Base-by-base conservation (phyloP, 1,139 yeast genomes). In the Spencermartinsiella ligniputridi region DNA sequence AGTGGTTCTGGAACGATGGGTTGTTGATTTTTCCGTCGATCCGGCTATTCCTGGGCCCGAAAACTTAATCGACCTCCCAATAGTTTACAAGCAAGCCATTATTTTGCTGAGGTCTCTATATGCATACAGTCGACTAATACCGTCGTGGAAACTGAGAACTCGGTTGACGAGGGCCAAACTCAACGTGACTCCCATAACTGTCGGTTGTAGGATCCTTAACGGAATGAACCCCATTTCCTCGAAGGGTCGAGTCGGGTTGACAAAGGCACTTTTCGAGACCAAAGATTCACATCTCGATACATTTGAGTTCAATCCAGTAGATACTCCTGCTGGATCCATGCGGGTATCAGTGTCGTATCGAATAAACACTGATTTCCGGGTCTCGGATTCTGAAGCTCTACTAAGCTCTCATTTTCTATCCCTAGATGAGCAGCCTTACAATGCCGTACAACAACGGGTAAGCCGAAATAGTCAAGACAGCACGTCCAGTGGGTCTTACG, bases 1-100 rank as follows among this genome's bases (percentile, higher is more conserved):
- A 63, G 78, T 92, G 15, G 96, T 92, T 1, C 67, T 92, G 47
- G 98, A 92, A 61, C 72, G 98, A 48, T 92, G 98, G 98, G 70
- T 88, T 20, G 69, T 92, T 32, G 96, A 89, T 62, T 77, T 89
- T 51, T 1, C 67, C 76, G 42, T 60, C 78, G 6, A 71, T 79
- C 32, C 21, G 20, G 20, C 68, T 83, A 61, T 95, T 90, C 0
- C 74, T 80, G 1, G 77, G 71, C 60, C 53, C 42, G 32, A 27
- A 27, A 27, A n/a, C 32, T 6, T 9, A 11, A 27, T 27, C 32
- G 90, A 84, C 48, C 69, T 84, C 19, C 88, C 94, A 0, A 64
- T 73, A 21, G 76, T 85, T 13, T 86, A 87, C 68, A 86, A 85
- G 58, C 85, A 83, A 55, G 78, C 92, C 25, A 78, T 86, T 33